Base-by-base conservation (phyloP, 2,329 filamentous ascomycete genomes). In the Aphanoascus verrucosus region DNA sequence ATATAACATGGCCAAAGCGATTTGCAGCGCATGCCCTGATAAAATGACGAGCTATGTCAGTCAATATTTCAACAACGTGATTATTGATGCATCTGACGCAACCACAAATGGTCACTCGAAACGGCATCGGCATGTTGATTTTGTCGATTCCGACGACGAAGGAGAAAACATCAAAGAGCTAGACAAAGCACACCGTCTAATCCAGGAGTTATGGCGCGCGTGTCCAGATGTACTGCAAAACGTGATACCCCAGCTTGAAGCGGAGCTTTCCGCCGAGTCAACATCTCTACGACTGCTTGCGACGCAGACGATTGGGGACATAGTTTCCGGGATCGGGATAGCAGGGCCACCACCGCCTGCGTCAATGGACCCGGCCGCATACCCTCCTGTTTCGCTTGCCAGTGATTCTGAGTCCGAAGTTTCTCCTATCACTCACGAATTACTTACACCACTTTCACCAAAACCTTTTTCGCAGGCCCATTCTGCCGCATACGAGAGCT, bases 11-110 rank as follows among this genome's bases (percentile, higher is more conserved):
- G 91, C 93, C 19, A 94, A 94, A 70, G 87, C 86, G 1, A 84
- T 98, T 43, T 98, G 93, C 73, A 93, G 89, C 63, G 80, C 80
- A 15, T 94, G 84, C 61, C 82, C 87, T 0, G 91, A 96, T 61
- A 94, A 94, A 69, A 96, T 98, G 91, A 85, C 88, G 1, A 85
- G 89, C 57, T 88, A 94, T 60, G 85, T 97, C 53, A 91, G 88
- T 60, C 89, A 94, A 64, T 98, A 97, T 68, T 98, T 98, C 67
- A 94, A 89, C 69, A 89, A 94, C 54, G 89, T 97, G 49, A 94
- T 98, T 55, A 83, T 97, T 57, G 89, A 96, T 64, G 86, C 89
- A 2, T 89, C 83, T 37, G 80, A 74, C 11, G 77, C 80, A 44
- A 74, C 73, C 17, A 72, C 73, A 8, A 84, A 82, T 58, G 80